Evolutionary conservation across 352 stramenopile species (phyloP).

Genomic region (Pythium brassicae): DNA sequence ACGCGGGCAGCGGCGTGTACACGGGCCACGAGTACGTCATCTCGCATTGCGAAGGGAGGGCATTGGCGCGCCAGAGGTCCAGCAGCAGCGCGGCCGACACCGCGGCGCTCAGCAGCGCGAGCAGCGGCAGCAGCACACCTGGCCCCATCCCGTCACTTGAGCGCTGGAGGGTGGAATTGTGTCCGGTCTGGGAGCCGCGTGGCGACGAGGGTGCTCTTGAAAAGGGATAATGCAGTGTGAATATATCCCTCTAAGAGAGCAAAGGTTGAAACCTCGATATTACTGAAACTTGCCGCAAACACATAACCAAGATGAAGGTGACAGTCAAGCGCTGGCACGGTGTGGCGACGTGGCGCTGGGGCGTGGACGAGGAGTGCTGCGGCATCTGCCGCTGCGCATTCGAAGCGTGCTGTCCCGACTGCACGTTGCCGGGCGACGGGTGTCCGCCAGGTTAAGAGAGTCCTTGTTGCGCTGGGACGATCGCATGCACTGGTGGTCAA

Average conservation of each 20-base stretch:
- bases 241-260: background rate
- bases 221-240: background rate
- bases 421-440: conserved; percentile 66
- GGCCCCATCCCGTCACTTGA: background rate
- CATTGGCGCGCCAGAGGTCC: conserved; percentile 34
- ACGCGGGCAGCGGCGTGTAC: conserved; percentile 48
- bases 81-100: conserved; percentile 30
- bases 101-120: conserved; percentile 37
- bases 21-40: conserved; percentile 88
- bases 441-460: conserved; percentile 69
- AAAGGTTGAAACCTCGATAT: background rate
- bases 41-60: conserved; percentile 43
- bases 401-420: conserved; percentile 80
- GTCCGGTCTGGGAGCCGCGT: background rate
- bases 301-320: conserved; percentile 55
- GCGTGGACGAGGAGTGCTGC: conserved; percentile 90
- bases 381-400: conserved; percentile 85
- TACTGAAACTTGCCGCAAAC: too few relatives aligned
- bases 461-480: background rate
- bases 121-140: conserved; percentile 38
- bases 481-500: too few relatives aligned
- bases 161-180: too few relatives aligned
- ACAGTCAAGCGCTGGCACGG: conserved; percentile 85
- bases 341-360: conserved; percentile 89
- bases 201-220: background rate